Percentiles rank a stretch among this genome's conserved stretches.
Conservation (phyloP, 192 early-diverging fungal genomes). For the Globomyces pollinis-pini region DNA sequence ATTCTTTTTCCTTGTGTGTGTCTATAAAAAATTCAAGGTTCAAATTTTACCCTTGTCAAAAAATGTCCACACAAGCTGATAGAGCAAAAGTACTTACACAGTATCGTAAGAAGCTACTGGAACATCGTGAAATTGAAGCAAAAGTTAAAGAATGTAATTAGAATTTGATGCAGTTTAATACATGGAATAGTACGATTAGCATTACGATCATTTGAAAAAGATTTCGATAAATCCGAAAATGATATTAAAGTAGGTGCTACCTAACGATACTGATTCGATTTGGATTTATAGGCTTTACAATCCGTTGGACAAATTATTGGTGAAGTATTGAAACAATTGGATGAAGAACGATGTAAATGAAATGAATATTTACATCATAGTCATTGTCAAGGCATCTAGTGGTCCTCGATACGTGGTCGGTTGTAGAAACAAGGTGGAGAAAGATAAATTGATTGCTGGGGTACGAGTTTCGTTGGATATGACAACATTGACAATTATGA, state of each 20-base stretch:
- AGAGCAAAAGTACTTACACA: constrained; percentile 70
- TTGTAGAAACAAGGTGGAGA: constrained; percentile 88
- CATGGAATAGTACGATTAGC: constrained; percentile 84
- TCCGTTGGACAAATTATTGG: constrained; percentile 99
- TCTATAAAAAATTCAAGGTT: too few species aligned
- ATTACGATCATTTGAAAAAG: constrained; percentile 76
- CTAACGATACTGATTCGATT: too few species aligned
- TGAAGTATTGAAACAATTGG: constrained; percentile 95
- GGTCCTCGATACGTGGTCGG: constrained; percentile 98
- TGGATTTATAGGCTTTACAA: too few species aligned
- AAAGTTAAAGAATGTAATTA: constrained; percentile 83
- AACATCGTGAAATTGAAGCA: constrained; percentile 91
- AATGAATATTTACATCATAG: constrained; percentile 45
- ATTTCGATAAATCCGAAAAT: constrained; percentile 93
- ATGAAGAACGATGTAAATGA: constrained; percentile 85
- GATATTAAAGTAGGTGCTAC: too few species aligned
- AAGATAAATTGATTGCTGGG: constrained; percentile 93
- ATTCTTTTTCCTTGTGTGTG: too few species aligned
- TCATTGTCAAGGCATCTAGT: constrained; percentile 94
- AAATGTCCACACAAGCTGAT: constrained; percentile 39
- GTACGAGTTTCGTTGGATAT: constrained; percentile 98
- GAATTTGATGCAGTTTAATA: too few species aligned
- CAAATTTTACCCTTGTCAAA: too few species aligned
- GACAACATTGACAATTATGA: constrained; percentile 99
- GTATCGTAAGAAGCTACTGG: constrained; percentile 83